These are phyloP conservation scores for Fusarium oxysporum DNA, from an alignment of 2,329 filamentous ascomycete genomes.

Conservation along the genomic window DNA sequence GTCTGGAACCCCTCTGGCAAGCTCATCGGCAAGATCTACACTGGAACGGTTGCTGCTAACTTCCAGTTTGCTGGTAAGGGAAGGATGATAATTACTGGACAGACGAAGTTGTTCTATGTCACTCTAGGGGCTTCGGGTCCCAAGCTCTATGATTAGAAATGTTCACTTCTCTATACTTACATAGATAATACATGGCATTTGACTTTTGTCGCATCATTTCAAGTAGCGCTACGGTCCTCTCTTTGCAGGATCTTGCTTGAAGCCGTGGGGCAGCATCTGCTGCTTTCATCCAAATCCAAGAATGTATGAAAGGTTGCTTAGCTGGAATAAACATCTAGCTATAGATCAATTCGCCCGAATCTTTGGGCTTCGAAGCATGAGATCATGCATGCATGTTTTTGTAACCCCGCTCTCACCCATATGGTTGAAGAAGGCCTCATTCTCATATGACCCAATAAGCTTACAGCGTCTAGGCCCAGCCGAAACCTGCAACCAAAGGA, in stretches of 20 bases:
- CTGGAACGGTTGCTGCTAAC: conserved; percentile 57
- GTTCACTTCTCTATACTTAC: too few species aligned
- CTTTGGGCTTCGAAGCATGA: background rate
- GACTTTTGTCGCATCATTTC: background rate
- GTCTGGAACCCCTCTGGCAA: conserved; percentile 60
- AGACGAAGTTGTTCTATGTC: conserved; percentile 51
- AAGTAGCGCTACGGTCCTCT: too few species aligned
- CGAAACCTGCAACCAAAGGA: background rate
- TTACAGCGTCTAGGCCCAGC: too few species aligned
- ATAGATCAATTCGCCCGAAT: background rate
- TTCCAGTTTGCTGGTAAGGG: conserved; percentile 57
- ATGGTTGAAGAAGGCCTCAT: background rate
- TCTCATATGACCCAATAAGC: background rate
- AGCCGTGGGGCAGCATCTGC: background rate
- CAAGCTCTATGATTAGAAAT: background rate
- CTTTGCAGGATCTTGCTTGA: too few species aligned
- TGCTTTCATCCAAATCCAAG: background rate
- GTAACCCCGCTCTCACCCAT: background rate
- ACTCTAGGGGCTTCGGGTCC: conserved; percentile 20
- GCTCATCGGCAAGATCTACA: conserved; percentile 67
- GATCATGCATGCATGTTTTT: background rate
- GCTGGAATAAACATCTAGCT: too few species aligned
- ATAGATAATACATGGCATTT: background rate
- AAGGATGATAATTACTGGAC: conserved; percentile 50
- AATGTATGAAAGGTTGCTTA: too few species aligned